Base-by-base conservation (phyloP, 345 rosid genomes). In the Trapa incisa region DNA sequence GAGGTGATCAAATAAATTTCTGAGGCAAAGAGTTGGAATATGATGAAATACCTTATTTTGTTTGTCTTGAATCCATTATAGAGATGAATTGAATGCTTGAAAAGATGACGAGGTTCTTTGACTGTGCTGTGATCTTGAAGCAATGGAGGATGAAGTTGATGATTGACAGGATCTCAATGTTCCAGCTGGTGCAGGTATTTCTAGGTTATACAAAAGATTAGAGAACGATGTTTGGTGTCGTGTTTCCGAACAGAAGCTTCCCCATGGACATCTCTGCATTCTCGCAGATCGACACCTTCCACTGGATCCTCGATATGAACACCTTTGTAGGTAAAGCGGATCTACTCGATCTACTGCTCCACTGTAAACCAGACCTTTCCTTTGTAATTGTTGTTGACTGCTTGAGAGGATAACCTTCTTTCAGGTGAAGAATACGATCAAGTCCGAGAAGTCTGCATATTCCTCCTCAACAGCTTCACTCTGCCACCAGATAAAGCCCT, bases 231-330 rank as follows among this genome's bases (percentile, higher is more conserved):
- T 94, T 94, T 62, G 99, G 99, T 37, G 95, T 94, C 2, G 91
- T 94, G 47, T 94, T 94, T 78, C 99, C 99, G 2, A 85, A 94
- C 72, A 83, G 97, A 69, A 94, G 99, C 75, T 94, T 89, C 80
- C 99, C 99, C 0, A 78, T 94, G 73, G 97, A 91, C 74, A 89
- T 89, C 65, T 91, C 99, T 69, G 72, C 88, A 47, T 94, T 94
- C 77, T 45, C 85, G 68, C 99, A 94, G 78, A 89, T 94, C 79
- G 97, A 87, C 71, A 89, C 95, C 35, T 80, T 83, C 75, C 96
- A 94, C 64, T 94, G 97, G 99, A 72, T 94, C 33, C 99, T 94
- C 68, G 97, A 94, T 83, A 94, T 91, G 97, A 94, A 88, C 82
- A 82, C 85, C 61, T 91, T 94, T 41, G 43, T 41, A 41, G 43